Percentiles rank a stretch among this genome's conserved stretches.
Evolutionary conservation across 768 basidiomycete genomes (phyloP).

Genomic region (Xanthoconium stramineum): DNA sequence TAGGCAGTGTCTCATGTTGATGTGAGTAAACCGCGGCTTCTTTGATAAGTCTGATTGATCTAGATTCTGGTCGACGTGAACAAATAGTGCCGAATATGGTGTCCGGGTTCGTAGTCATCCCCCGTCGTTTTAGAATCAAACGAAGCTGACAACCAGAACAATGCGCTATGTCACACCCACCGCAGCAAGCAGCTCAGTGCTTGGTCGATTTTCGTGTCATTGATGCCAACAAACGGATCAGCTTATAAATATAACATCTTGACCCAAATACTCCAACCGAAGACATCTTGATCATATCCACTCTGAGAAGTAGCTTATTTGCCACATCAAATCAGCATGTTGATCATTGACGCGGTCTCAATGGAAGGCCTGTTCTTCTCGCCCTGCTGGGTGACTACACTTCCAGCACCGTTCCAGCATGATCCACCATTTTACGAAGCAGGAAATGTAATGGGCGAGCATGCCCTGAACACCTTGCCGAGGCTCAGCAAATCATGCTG

Average conservation of each 20-base stretch:
- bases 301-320: not conserved
- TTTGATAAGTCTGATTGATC: conserved; percentile 1
- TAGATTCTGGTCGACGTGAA: not conserved
- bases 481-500: no score
- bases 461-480: no score
- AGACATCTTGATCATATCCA: not conserved
- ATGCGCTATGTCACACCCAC: not conserved
- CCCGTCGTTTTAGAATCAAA: conserved; percentile 3
- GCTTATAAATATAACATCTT: not conserved
- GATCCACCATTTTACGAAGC: no score
- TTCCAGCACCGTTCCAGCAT: no score
- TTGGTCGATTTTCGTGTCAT: not conserved
- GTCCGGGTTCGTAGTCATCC: not conserved
- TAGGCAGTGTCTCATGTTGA: conserved; percentile 13
- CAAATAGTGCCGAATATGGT: not conserved
- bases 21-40: conserved; percentile 2
- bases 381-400: no score
- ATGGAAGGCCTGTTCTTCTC: no score
- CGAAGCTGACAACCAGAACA: not conserved
- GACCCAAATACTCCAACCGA: not conserved
- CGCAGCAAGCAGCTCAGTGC: no score
- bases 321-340: not conserved
- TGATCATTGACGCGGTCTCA: not conserved
- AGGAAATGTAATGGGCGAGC: no score
- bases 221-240: conserved; percentile 2